Base-by-base conservation (phyloP, 2,329 filamentous ascomycete species). In the Microdochium paspali region DNA sequence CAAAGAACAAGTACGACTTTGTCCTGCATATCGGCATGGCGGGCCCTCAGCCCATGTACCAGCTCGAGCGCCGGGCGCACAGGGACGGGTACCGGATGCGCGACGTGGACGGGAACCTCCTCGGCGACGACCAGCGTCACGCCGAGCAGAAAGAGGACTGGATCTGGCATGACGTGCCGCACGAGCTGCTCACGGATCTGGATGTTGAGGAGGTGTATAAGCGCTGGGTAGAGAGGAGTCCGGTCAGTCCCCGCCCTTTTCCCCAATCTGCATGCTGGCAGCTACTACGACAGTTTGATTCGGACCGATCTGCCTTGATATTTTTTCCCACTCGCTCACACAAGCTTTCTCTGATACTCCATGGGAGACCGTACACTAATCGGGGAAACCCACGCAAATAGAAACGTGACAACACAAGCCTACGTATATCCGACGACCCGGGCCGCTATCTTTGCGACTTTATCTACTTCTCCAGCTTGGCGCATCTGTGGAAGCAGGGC, bases 21-120 rank as follows among this genome's bases (percentile, higher is more conserved):
- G 73, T 82, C 21, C 63, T 95, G 3, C 88, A 94, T 63, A 85
- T 94, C 46, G 89, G 89, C 52, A 89, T 94, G 76, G 86, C 87
- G 61, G 60, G 85, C 62, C 58, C 78, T 67, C 55, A 74, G 63
- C 56, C 80, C 13, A 64, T 79, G 55, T 94, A 91, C 62, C 76
- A 78, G 10, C 69, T 91, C 9, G 89, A 95, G 68, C 74, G 77
- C 10, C 71, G 77, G 30, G 87, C 77, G 0, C 84, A 87, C 58
- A 76, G 85, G 31, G 81, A 87, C 55, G 84, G 84, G 3, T 95
- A 94, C 65, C 66, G 68, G 18, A 74, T 84, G 55, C 68, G 68
- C 20, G 89, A 94, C 61, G 77, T 90, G n/a, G 81, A 90, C 54
- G 79, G 76, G 3, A 67, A 78, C 56, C 65, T 73, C 9, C 67